Evolutionary conservation across 179 eudicot genomes (phyloP).

Genomic region (Gypsophila paniculata): DNA sequence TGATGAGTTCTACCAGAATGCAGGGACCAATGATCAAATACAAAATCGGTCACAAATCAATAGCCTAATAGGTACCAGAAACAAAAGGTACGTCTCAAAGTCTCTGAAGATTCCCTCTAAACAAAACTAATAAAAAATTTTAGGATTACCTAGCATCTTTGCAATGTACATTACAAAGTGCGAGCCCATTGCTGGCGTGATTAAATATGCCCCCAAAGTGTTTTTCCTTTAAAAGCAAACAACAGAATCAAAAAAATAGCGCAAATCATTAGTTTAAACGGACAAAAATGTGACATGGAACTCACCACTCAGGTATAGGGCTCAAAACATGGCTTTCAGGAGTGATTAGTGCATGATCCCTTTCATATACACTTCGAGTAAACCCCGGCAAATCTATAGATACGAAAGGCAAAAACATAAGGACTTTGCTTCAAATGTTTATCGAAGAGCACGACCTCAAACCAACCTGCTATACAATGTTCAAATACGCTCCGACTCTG

Average conservation of each 20-base stretch:
- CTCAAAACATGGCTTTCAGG: constrained; percentile 94
- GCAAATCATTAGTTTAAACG: not conserved
- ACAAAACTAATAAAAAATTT: not conserved
- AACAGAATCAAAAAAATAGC: not conserved
- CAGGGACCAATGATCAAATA: not conserved
- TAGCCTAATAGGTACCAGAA: not conserved
- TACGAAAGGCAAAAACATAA: constrained; percentile 8
- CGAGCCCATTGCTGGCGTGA: constrained; percentile 84
- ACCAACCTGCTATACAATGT: not conserved
- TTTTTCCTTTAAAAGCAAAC: constrained; percentile 45
- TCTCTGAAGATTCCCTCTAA: not conserved
- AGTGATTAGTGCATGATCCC: constrained; percentile 80
- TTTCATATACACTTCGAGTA: constrained; percentile 82
- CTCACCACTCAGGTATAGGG: constrained; percentile 93
- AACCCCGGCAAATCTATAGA: constrained; percentile 81
- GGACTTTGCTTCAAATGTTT: not conserved
- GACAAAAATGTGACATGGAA: constrained; percentile 1
- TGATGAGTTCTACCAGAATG: not conserved
- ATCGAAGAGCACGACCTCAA: not conserved
- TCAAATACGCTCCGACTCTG: not conserved
- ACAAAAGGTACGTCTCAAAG: not conserved
- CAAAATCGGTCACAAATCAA: not conserved
- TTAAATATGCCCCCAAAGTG: constrained; percentile 70
- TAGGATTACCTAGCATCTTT: constrained; percentile 76
- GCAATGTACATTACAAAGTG: constrained; percentile 97